Percentiles rank a stretch among this genome's conserved stretches.
Evolutionary conservation across 2,329 filamentous ascomycete species (phyloP).

Genomic region (Fusarium sp.): DNA sequence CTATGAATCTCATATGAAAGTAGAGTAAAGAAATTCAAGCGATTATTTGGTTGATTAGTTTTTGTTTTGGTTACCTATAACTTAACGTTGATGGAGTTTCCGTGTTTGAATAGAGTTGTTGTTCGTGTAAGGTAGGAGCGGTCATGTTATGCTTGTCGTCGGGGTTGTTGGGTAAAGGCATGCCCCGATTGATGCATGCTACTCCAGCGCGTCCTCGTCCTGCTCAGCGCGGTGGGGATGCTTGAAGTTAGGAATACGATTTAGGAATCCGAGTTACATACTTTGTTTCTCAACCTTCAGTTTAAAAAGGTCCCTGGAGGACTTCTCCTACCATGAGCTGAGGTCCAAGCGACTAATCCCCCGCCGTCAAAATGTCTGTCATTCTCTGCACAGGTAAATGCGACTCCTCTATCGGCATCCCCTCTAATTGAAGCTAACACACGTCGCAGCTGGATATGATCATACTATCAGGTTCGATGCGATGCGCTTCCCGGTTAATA

Average conservation of each 20-base stretch:
- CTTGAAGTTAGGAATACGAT: conserved; percentile 40
- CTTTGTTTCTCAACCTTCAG: conserved; percentile 12
- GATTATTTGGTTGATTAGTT: not conserved
- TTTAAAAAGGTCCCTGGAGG: conserved; percentile 32
- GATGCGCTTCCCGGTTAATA: conserved; percentile 22
- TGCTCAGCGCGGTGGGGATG: conserved; percentile 15
- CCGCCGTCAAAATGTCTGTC: conserved; percentile 64
- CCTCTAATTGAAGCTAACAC: conserved; percentile 38
- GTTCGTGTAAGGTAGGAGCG: not conserved
- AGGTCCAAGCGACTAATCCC: conserved; percentile 30
- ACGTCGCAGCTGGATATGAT: conserved; percentile 67
- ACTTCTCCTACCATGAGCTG: conserved; percentile 45
- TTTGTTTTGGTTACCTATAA: too few species aligned
- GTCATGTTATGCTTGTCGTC: conserved; percentile 3
- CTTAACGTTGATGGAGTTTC: not conserved
- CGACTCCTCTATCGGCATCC: conserved; percentile 4
- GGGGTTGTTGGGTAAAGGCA: conserved; percentile 15
- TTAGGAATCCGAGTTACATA: conserved; percentile 13
- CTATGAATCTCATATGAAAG: not conserved
- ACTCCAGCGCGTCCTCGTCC: conserved; percentile 16
- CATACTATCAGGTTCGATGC: conserved; percentile 68
- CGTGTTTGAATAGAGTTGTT: not conserved
- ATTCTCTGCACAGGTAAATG: conserved; percentile 71
- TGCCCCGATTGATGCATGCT: conserved; percentile 34
- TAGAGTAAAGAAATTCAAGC: not conserved